Base-by-base conservation (phyloP, 2,329 filamentous ascomycete genomes). In the Penicillium sp. region DNA sequence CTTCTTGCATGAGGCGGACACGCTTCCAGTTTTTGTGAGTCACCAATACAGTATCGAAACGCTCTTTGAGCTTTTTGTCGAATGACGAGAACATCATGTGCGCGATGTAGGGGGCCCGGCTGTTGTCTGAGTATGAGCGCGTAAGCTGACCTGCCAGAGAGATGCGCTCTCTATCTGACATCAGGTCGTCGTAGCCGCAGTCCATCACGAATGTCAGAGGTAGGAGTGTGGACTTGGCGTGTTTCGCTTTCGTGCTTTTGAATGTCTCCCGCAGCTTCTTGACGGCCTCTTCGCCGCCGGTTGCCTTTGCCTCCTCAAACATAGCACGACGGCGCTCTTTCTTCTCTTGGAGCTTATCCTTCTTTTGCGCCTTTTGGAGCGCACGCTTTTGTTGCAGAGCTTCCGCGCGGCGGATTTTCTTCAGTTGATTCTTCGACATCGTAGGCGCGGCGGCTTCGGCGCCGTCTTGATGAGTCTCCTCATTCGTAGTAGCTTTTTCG, bases 181-280 rank as follows among this genome's bases (percentile, higher is more conserved):
- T 99, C 64, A 91, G 80, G 35, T 87, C 77, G 68, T 99, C 91
- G 67, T 95, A 99, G 58, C 88, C 84, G 72, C 92, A 97, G 73
- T 99, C 93, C 55, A 99, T 75, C 51, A 99, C 77, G 57, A 99
- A 75, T 0, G 88, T 82, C 18, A 97, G 74, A 1, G 91, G 90
- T 0, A 95, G 79, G 48, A 83, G 80, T 41, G 77, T 73, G 3
- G 77, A 72, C 16, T 61, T 69, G 46, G 56, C 58, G 34, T 61
- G 56, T 42, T 63, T 60, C 30, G 62, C 56, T 47, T 62, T 57
- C 5, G 52, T 53, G 33, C 58, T 48, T 38, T 58, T 51, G 50
- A 62, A 58, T 43, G 54, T 41, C 49, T 67, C 64, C 44, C 60
- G 61, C 34, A 65, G 37, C 47, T 59, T 60, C 38, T 59, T 39